Base-by-base conservation (phyloP, 2,329 filamentous ascomycete genomes). In the Metarhizium guizhouense region DNA sequence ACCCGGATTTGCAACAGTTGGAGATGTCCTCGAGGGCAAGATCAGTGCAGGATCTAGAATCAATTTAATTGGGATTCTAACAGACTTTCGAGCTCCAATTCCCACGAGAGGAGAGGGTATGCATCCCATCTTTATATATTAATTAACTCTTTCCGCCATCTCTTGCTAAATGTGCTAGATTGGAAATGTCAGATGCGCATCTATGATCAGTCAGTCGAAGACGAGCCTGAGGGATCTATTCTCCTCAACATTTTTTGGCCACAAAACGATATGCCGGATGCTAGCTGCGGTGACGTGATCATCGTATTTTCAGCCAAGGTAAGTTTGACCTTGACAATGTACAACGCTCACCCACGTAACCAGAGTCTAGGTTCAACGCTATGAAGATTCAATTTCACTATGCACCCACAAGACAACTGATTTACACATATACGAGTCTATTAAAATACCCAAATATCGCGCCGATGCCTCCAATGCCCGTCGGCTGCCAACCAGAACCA, bases 41-140 rank as follows among this genome's bases (percentile, higher is more conserved):
- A 55, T 68, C 49, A 50, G 60, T 8, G 16, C 61, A 30, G 59
- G 65, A 32, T 61, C 47, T 2, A 56, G 72, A 6, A 73, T 85
- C 59, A 86, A 75, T 69, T 71, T 94, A 45, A 78, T 90, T 52
- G 91, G 90, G 1, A 70, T 93, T 4, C 80, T 93, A 3, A 81
- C 82, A 53, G 88, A 93, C 62, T 78, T 76, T 51, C 76, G 82
- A 56, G 69, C 76, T 1, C 80, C 83, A 1, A 74, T 73, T 0
- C 55, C 66, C 11, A 83, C 83, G 1, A 72, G 58, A 54, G 77
- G 80, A 25, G 63, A 67, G 29, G 85, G 88, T 77, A 70, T 60
- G 68, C n/a, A 13, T 51, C 50, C 38, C 29, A 18, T 32, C 11
- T 6, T 14, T 14, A 29, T 16, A 10, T n/a, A 38, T 14, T 14